Evolutionary conservation across 805 yeast genomes (phyloP), one percentile per base, ranked within the genome.

Genomic region (Suhomyces xylopsoci): DNA sequence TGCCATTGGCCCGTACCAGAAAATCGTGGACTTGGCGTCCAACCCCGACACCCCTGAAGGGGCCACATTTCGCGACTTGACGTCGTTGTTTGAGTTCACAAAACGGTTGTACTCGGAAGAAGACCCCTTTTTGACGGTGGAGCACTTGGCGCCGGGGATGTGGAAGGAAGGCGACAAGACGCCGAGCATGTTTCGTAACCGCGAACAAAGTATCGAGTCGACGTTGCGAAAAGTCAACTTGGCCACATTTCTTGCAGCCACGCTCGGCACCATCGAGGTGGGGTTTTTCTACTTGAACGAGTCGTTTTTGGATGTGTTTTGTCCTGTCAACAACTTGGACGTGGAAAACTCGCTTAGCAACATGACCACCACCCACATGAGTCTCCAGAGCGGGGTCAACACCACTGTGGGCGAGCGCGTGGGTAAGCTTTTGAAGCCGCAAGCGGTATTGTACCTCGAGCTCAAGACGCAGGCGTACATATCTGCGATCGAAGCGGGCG

Each of bases 391-490:
- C 51, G 69, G 69, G 7, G 64, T 63, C 7, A 70, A 62, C 46
- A 64, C 65, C 25, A 58, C 65, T n/a, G 68, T 70, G 28, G 77
- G 77, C 7, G 78, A 71, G 45, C 67, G 63, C 41, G 74, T 73
- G 12, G 80, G 90, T 4, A 81, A 85, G 59, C 73, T 94, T 42
- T 72, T 90, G 53, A 91, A 91, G 65, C 82, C 88, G 8, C 97
- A 90, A 60, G 91, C 94, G 0, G 83, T 82, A 10, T 70, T 94
- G 48, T 90, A 79, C 59, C 74, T 94, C 40, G 97, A 94, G 59
- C 78, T 94, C 65, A 94, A 94, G 66, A 94, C 99, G 0, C 99
- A 94, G 68, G 97, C 97, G 0, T 94, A 84, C 64, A 91, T 94
- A 19, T 86, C 97, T 1, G 97, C 96, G 0, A 68, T 92, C 54